Evolutionary conservation across 345 rosid species (phyloP), one percentile per base, ranked within the genome.

Genomic region (Populus ilicifolia): DNA sequence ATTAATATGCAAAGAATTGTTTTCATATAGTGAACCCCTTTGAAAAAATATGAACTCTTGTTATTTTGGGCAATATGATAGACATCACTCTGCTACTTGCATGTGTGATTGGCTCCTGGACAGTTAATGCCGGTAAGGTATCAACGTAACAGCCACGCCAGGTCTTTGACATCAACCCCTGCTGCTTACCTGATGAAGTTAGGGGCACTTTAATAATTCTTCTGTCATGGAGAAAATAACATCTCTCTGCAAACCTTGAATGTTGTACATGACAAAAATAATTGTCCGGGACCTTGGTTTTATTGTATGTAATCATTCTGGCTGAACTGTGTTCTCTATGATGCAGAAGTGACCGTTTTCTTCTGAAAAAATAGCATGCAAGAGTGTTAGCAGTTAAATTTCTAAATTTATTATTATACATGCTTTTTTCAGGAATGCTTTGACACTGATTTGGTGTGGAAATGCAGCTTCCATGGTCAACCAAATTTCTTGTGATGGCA

Each of bases 391-490:
- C 67, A 27, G 48, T 68, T 71, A 43, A 62, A 44, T 64, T 59
- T 78, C 76, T 77, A 46, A 82, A 76, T 74, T 80, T 54, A 73
- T 67, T 52, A 25, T 14, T 56, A 23, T 44, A 71, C 64, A 73
- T n/a, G 29, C 52, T 70, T 67, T 68, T 86, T 79, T 66, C 76
- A 35, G 85, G 79, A 77, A 12, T 83, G 71, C 82, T 67, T 83
- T 88, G 84, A 79, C 84, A 78, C 78, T 85, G 81, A 76, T 77
- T 86, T 85, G 67, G 48, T 86, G 68, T 89, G 83, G 81, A 71
- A 81, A 81, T 85, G 96, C 96, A 95, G 99, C 99, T 87, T 92
- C 89, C 74, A 92, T 93, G 98, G 90, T 89, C 84, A 95, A 95
- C 71, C 86, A 41, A 84, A 90, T 95, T 80, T 89, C 98, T 54